Base-by-base conservation (phyloP, 2,329 filamentous ascomycete species). In the Paecilomyces fulvus region DNA sequence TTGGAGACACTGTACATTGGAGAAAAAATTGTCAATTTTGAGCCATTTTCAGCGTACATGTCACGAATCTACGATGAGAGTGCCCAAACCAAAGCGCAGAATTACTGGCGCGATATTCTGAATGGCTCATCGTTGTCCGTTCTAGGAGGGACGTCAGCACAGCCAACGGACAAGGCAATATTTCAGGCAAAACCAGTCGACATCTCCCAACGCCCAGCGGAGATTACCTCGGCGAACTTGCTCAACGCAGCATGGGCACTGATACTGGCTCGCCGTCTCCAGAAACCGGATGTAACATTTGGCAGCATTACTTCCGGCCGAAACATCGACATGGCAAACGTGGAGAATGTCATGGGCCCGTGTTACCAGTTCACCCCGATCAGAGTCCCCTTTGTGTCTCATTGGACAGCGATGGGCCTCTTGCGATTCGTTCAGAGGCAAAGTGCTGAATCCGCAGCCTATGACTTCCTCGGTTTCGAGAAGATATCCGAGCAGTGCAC, bases 191-290 rank as follows among this genome's bases (percentile, higher is more conserved):
- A 33, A 33, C 31, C 31, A 4, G 31, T 33, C 31, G 11, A 33
- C 14, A 77, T 80, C 52, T 76, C 75, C 5, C 65, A 75, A 0
- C 76, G 80, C 1, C 73, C 75, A 11, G 72, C 71, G 53, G 79
- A 81, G 56, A 79, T 84, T 56, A 86, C 84, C 0, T 76, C 80
- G 5, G 83, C 83, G 1, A 84, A 80, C 0, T 70, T 87, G 0
- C 83, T 83, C 1, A 84, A 82, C 0, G 83, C 83, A 0, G 83
- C 83, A 0, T 87, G 84, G 84, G 81, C 83, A 0, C 66, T 86
- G 2, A 78, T 80, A 12, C 78, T 87, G 1, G 79, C 83, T 1
- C 78, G 77, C 2, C 78, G 78, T 14, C 74, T 81, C 0, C 61
- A 63, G 0, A 67, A 70, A 2, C 67, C 69, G 2, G 83, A 87